Percentiles rank a stretch among this genome's conserved stretches.
These are phyloP conservation scores for Trypanosoma lewisi DNA, from an alignment of 208 protist species.

Conservation along the genomic window DNA sequence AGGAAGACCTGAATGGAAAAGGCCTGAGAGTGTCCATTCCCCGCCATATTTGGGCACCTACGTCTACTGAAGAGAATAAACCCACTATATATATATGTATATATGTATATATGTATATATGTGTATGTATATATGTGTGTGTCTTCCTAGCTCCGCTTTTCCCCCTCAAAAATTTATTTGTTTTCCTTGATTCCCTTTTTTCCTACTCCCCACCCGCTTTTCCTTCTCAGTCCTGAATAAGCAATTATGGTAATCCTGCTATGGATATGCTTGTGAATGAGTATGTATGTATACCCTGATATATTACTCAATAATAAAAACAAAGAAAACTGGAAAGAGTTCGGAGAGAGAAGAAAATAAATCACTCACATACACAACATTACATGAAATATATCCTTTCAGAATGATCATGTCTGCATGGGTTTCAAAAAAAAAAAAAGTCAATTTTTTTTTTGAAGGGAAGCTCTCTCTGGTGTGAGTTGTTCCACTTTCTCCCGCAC, in stretches of 20 bases:
- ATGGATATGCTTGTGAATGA: too few species aligned
- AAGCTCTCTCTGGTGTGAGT: too few species aligned
- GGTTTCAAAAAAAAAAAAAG: neutral
- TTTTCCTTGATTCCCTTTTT: neutral
- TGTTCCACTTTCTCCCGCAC: too few species aligned
- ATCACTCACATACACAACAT: neutral
- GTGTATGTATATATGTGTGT: neutral
- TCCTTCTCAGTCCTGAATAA: too few species aligned
- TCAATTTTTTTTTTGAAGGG: neutral
- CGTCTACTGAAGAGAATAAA: neutral
- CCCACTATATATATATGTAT: neutral
- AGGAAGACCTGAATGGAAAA: neutral
- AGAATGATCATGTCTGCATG: neutral
- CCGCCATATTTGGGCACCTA: slow-evolving; percentile 7
- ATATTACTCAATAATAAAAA: neutral
- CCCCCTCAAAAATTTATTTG: neutral
- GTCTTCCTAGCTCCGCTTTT: neutral
- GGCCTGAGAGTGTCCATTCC: neutral
- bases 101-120: neutral
- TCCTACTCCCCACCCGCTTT: too few species aligned
- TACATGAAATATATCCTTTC: neutral
- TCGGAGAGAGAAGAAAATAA: slow-evolving; percentile 2
- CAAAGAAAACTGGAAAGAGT: neutral
- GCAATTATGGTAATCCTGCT: too few species aligned
- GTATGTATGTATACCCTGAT: neutral